Conservation (phyloP, 2,329 filamentous ascomycete genomes). For the Aureobasidium sp. region DNA sequence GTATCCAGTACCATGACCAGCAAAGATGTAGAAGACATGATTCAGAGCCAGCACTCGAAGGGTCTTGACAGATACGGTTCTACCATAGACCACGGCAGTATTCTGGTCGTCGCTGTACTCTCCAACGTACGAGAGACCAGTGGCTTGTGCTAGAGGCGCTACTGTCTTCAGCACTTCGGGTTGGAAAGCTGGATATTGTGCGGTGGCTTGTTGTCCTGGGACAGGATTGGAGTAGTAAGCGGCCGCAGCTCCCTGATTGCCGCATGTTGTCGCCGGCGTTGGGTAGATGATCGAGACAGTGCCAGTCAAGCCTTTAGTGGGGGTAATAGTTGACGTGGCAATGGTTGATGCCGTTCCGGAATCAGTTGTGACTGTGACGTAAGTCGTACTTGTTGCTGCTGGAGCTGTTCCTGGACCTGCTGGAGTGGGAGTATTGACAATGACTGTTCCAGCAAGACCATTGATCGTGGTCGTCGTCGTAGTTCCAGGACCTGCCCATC, state of each 20-base stretch:
- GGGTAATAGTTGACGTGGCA: slow-evolving; percentile 11
- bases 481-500: slow-evolving; percentile 18
- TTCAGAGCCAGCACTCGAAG: slow-evolving; percentile 1
- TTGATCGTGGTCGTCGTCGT: slow-evolving; percentile 17
- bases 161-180: slow-evolving; percentile 20
- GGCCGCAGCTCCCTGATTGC: slow-evolving; percentile 5
- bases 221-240: slow-evolving; percentile 15
- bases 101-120: neutral
- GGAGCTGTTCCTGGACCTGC: slow-evolving; percentile 13
- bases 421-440: slow-evolving; percentile 22
- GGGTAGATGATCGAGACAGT: slow-evolving; percentile 21
- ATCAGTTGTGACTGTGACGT: slow-evolving; percentile 19
- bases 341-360: slow-evolving; percentile 16
- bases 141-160: neutral
- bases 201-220: slow-evolving; percentile 9
- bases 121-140: slow-evolving; percentile 16
- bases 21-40: slow-evolving; percentile 24
- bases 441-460: slow-evolving; percentile 16
- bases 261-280: slow-evolving; percentile 18
- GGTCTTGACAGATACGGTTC: neutral
- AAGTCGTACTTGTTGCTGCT: slow-evolving; percentile 13
- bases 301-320: slow-evolving; percentile 2
- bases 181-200: slow-evolving; percentile 18
- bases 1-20: slow-evolving; percentile 25
- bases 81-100: slow-evolving; percentile 15